Conservation (phyloP, 2,329 filamentous ascomycete genomes). For the Beauveria bassiana region DNA sequence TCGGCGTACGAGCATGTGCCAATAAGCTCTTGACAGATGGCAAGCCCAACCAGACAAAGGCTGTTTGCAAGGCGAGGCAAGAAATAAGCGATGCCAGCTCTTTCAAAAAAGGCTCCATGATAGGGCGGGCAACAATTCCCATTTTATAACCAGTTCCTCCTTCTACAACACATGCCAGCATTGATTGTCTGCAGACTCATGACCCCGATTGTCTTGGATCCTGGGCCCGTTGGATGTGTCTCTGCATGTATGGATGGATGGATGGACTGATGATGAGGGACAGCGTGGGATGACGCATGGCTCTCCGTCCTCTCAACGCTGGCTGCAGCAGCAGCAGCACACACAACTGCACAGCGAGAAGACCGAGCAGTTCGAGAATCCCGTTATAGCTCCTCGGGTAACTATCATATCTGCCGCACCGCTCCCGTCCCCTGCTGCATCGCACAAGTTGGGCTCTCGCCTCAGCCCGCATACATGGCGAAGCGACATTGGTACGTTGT, state of each 20-base stretch:
- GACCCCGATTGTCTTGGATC: not conserved
- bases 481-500: not conserved
- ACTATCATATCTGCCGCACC: not conserved
- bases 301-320: not conserved
- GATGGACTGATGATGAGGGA: not conserved
- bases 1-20: not conserved
- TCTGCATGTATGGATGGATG: not conserved
- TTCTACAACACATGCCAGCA: not conserved
- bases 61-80: not conserved
- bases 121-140: not conserved
- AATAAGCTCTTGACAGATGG: not conserved
- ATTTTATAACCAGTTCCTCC: constrained; percentile 1
- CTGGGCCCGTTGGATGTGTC: not conserved
- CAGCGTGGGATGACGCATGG: not conserved
- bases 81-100: not conserved
- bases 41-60: not conserved
- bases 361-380: not conserved
- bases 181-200: not conserved
- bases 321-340: not conserved
- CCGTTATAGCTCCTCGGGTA: not conserved
- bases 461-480: not conserved
- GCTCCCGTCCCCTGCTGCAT: not conserved
- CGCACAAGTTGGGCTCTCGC: not conserved
- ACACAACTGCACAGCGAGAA: not conserved
- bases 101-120: not conserved